A percentile compares a stretch with the other conserved stretches of the same genome.
These are phyloP conservation scores for Puccinia coronata DNA, from an alignment of 1,284 basidiomycete genomes.

Conservation along the genomic window DNA sequence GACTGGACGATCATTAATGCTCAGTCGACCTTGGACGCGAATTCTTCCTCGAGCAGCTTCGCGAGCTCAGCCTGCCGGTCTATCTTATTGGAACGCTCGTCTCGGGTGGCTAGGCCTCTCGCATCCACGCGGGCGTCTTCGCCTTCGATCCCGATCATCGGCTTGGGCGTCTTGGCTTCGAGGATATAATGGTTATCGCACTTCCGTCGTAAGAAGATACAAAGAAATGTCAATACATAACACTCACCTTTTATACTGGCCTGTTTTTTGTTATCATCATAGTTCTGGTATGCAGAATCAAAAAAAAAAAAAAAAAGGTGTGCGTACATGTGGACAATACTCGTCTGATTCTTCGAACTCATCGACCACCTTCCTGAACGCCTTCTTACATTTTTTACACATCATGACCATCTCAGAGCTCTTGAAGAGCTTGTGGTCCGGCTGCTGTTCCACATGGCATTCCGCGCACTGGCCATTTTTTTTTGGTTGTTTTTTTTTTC, in stretches of 20 bases:
- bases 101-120: conserved; percentile 26
- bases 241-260: no score
- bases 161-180: conserved; percentile 40
- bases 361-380: conserved; percentile 90
- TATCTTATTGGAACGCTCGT: conserved; percentile 21
- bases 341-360: conserved; percentile 93
- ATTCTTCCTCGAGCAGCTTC: conserved; percentile 40
- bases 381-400: conserved; percentile 98
- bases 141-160: conserved; percentile 46
- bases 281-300: no score
- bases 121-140: conserved; percentile 36
- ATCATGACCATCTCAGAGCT: conserved; percentile 88
- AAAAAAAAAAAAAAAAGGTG: neutral
- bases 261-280: no score
- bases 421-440: conserved; percentile 73
- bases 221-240: no score
- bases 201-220: neutral
- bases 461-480: conserved; percentile 70
- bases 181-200: conserved; percentile 49
- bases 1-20: neutral
- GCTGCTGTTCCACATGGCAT: conserved; percentile 75
- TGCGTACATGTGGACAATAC: conserved; percentile 76
- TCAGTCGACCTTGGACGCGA: conserved; percentile 34
- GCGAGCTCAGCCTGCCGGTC: conserved; percentile 16
- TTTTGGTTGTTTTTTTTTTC: neutral